phyloP scores from a whole-genome alignment of 1,284 basidiomycete species.

The Sanguinoderma infundibulare region DNA sequence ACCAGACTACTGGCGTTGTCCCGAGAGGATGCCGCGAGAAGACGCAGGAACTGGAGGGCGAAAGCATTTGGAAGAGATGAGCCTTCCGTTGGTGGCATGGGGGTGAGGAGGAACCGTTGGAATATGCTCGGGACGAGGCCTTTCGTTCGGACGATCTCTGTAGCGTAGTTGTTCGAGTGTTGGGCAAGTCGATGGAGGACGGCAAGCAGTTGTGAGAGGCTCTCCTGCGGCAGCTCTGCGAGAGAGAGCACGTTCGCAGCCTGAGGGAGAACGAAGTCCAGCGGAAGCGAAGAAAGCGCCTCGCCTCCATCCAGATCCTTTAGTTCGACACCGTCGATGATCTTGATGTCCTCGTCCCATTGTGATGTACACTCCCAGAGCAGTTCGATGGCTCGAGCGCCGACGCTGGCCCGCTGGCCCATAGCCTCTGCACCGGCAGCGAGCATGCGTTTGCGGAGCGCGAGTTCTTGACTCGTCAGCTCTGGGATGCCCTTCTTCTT shows the following conservation, averaged over 20 bases:
- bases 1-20: slow-evolving; percentile 64
- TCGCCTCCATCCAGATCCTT: slow-evolving; percentile 34
- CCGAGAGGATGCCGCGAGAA: slow-evolving; percentile 69
- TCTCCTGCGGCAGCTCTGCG: slow-evolving; percentile 50
- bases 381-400: slow-evolving; percentile 67
- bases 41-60: slow-evolving; percentile 64
- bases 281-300: slow-evolving; percentile 48
- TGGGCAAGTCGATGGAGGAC: slow-evolving; percentile 67
- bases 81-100: slow-evolving; percentile 43
- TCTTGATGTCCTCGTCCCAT: slow-evolving; percentile 51
- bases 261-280: slow-evolving; percentile 60
- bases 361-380: slow-evolving; percentile 72
- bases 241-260: slow-evolving; percentile 44
- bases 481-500: slow-evolving; percentile 39
- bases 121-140: slow-evolving; percentile 59
- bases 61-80: slow-evolving; percentile 49
- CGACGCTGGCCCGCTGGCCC: slow-evolving; percentile 68
- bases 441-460: slow-evolving; percentile 58
- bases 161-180: slow-evolving; percentile 59
- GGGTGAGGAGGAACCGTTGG: slow-evolving; percentile 58
- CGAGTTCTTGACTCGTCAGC: slow-evolving; percentile 51
- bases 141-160: slow-evolving; percentile 55
- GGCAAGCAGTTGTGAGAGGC: slow-evolving; percentile 61
- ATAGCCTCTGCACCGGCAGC: slow-evolving; percentile 69
- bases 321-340: slow-evolving; percentile 57